Evolutionary conservation across 192 early-diverging fungal species (phyloP), one percentile per base, ranked within the genome.

Genomic region (Coemansia sp.): DNA sequence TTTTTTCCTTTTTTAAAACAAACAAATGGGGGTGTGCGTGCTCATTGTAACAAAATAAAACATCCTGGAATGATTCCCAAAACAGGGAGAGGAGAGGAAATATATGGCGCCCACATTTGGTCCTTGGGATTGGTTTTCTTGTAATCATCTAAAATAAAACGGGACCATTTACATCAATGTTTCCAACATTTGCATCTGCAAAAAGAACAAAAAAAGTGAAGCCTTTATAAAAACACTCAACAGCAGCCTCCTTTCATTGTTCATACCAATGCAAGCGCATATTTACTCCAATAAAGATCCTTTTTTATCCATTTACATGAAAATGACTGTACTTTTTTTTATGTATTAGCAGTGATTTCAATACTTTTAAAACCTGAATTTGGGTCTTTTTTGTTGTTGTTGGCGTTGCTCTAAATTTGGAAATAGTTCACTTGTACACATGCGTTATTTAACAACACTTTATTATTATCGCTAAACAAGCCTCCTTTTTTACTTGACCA

Each of bases 171-270:
- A 32, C 1, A n/a, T n/a, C n/a, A 32, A 4, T 32, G 32, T 32
- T 32, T 32, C 32, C 51, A 19, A 9, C 51, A 54, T 54, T 54
- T 15, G 26, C 21, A 7, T 13, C 21, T 26, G 21, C 22, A 49
- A 6, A 12, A 7, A 18, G 19, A 12, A 7, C 16, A 18, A 54
- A 54, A 54, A 26, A 19, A 10, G 22, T 21, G 51, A 21, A 54
- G 11, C 8, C 7, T 54, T 54, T 21, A 8, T 12, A 54, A 16
- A 49, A 49, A 49, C 47, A 32, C 32, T 32, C 32, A 32, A 32
- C 51, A 49, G 26, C 51, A 54, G 51, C 51, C 51, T 54, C 51
- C 12, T 52, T 52, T 19, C 19, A 54, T 54, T 19, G 21, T 49
- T 12, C 48, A 10, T 8, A 21, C 19, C 26, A 4, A 22, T 26